Percentiles rank a stretch among this genome's conserved stretches.
Evolutionary conservation across 768 basidiomycete genomes (phyloP).

Genomic region (Kwoniella botswanensis): DNA sequence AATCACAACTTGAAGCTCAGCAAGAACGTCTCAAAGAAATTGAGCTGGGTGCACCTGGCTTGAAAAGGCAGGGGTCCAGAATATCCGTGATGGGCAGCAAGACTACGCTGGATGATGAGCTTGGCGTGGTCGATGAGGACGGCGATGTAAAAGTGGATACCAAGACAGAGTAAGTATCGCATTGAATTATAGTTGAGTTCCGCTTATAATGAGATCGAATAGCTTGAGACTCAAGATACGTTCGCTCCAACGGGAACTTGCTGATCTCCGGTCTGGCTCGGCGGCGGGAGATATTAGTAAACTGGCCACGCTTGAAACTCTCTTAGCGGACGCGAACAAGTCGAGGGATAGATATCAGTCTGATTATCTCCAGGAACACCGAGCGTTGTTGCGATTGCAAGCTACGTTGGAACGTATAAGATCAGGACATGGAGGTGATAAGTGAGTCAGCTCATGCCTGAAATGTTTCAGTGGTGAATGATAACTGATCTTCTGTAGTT

Average conservation of each 20-base stretch:
- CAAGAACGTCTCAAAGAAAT: conserved; percentile 90
- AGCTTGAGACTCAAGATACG: conserved; percentile 81
- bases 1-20: conserved; percentile 82
- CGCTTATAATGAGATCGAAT: neutral
- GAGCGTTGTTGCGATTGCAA: conserved; percentile 79
- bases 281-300: conserved; percentile 77
- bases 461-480: neutral
- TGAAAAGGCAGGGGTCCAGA: conserved; percentile 20
- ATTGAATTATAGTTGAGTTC: neutral
- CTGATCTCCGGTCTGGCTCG: conserved; percentile 65
- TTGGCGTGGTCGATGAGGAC: conserved; percentile 65
- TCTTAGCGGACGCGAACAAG: conserved; percentile 86
- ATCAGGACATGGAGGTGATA: conserved; percentile 79
- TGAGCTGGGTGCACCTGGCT: conserved; percentile 63
- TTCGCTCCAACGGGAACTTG: conserved; percentile 79
- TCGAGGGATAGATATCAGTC: conserved; percentile 87
- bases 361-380: conserved; percentile 82
- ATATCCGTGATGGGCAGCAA: conserved; percentile 9
- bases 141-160: conserved; percentile 72
- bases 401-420: conserved; percentile 85
- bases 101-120: conserved; percentile 19
- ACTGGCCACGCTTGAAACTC: conserved; percentile 83
- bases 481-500: conserved; percentile 5
- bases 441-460: conserved; percentile 62
- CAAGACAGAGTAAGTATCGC: conserved; percentile 60